Conservation (phyloP, 768 basidiomycete genomes). For the Suillus decipiens region DNA sequence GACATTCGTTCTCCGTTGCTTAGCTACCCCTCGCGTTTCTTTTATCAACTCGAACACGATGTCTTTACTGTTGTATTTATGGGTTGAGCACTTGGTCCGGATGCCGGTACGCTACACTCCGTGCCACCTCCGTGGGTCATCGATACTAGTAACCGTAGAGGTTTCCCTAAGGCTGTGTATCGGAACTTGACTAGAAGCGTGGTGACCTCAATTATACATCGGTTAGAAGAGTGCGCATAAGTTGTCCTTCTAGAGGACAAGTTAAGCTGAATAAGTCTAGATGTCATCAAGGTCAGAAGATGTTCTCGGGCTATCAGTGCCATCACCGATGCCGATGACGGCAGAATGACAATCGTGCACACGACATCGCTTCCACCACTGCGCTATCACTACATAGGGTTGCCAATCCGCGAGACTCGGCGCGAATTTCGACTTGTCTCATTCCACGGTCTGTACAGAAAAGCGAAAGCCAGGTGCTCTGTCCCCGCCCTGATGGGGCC, state of each 20-base stretch:
- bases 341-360: conserved; percentile 8
- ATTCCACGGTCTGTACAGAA: conserved; percentile 30
- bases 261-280: too few relatives aligned
- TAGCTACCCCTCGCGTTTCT: background rate
- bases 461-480: too few relatives aligned
- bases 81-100: too few relatives aligned
- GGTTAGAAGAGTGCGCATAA: too few relatives aligned
- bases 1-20: background rate
- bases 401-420: conserved; percentile 12
- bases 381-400: background rate
- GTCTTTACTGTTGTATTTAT: too few relatives aligned
- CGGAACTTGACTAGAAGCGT: background rate
- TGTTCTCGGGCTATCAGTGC: too few relatives aligned
- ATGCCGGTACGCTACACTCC: too few relatives aligned
- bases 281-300: conserved; percentile 27
- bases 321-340: background rate
- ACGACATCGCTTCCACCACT: too few relatives aligned
- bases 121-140: background rate
- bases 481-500: conserved; percentile 4
- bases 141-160: background rate
- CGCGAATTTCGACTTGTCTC: background rate
- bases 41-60: too few relatives aligned
- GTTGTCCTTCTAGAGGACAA: too few relatives aligned
- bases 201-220: too few relatives aligned
- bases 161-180: background rate